Base-by-base conservation (phyloP, 2,329 filamentous ascomycete species). In the Claviceps humidiphila region DNA sequence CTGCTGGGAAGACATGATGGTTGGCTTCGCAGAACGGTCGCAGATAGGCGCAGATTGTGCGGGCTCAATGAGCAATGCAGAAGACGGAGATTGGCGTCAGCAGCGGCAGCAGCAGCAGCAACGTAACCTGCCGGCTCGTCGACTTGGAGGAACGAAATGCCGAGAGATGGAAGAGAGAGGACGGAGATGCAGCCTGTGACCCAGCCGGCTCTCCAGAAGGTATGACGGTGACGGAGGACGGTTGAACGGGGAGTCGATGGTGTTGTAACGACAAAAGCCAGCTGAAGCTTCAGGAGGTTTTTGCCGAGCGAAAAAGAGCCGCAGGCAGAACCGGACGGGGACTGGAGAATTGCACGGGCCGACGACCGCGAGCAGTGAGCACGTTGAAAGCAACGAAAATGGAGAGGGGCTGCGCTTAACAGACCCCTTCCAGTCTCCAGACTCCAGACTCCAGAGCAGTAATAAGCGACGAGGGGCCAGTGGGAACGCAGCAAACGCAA, bases 1-100 rank as follows among this genome's bases (percentile, higher is more conserved):
- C 58, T 66, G 67, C 60, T 70, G 69, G 52, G 69, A 63, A 60
- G 68, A 62, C 68, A 70, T 71, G 61, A 58, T 64, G 55, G 50
- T 58, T 59, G 55, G 49, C 37, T 30, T 34, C 55, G 52, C 47
- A 50, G 51, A 51, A 51, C 53, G 48, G 46, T 34, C 30, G 30
- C 30, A 34, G 30, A 34, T 34, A 34, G 30, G 30, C 30, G 30
- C 30, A 11, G 30, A 34, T 34, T 34, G 30, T 50, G 48, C 50
- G 49, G 56, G 54, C 53, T 58, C 53, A 55, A 53, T 41, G 42
- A 56, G 56, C 56, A 58, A 59, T 50, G 50, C 48, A 55, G 49
- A 54, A 48, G 37, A 34, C 38, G 45, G 49, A 14, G 50, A 13
- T 40, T 48, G 54, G 51, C 54, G 50, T 41, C 40, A 30, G 50